phyloP scores from a whole-genome alignment of 164 flowering plant species.

The Protea cynaroides region DNA sequence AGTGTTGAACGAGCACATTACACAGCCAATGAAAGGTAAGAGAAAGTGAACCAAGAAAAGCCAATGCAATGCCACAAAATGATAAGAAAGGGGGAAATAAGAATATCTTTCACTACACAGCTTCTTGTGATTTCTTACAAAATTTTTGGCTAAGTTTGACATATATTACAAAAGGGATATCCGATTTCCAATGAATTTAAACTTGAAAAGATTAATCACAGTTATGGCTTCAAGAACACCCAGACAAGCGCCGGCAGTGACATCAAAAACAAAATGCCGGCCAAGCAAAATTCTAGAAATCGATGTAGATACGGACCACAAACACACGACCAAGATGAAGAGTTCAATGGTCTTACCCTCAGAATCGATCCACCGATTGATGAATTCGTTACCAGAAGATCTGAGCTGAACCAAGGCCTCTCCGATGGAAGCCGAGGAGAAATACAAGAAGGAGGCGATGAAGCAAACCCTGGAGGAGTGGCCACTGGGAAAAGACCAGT shows the following conservation, averaged over 20 bases:
- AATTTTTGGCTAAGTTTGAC: background rate
- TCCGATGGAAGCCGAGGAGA: slow-evolving; percentile 19
- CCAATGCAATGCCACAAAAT: background rate
- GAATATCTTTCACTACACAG: background rate
- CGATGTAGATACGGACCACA: slow-evolving; percentile 59
- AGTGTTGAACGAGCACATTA: too few relatives aligned
- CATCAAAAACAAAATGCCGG: slow-evolving; percentile 72
- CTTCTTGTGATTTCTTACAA: background rate
- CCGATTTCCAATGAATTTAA: slow-evolving; percentile 5
- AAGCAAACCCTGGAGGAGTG: slow-evolving; percentile 77
- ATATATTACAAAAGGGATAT: background rate
- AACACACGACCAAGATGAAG: slow-evolving; percentile 19
- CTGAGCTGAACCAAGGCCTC: slow-evolving; percentile 14
- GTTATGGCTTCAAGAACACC: slow-evolving; percentile 58
- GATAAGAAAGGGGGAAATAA: background rate
- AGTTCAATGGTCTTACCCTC: slow-evolving; percentile 15
- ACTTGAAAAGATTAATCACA: slow-evolving; percentile 27
- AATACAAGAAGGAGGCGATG: slow-evolving; percentile 42
- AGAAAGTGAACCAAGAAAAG: too few relatives aligned
- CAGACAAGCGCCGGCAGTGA: slow-evolving; percentile 58
- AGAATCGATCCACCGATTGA: slow-evolving; percentile 5
- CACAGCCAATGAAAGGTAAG: too few relatives aligned
- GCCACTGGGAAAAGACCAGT: slow-evolving; percentile 91
- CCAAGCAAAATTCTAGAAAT: slow-evolving; percentile 81
- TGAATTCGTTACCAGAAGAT: background rate